Evolutionary conservation across 805 yeast genomes (phyloP).

Genomic region (Isabelozyma heimii): DNA sequence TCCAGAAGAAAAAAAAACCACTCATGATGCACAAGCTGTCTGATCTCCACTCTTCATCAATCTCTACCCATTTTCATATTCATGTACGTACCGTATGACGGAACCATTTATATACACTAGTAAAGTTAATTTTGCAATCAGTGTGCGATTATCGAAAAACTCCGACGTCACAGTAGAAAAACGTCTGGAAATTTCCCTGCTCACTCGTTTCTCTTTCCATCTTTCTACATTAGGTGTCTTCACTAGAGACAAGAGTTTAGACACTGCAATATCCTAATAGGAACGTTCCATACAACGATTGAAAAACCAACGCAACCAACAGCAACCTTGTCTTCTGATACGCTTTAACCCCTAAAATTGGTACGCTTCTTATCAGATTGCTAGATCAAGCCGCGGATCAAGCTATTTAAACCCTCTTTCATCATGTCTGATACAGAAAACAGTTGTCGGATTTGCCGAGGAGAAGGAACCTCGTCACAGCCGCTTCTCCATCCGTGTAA

Average conservation of each 20-base stretch:
- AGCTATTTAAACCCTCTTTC: background rate
- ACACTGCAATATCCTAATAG: too few species aligned
- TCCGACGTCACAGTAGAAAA: background rate
- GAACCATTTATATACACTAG: background rate
- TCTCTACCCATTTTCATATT: background rate
- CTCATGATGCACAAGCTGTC: background rate
- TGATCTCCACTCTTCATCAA: background rate
- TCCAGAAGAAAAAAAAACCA: background rate
- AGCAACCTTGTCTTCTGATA: too few species aligned
- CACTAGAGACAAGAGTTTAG: too few species aligned
- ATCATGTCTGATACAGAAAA: constrained; percentile 27
- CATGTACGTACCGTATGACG: background rate
- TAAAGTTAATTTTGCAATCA: background rate
- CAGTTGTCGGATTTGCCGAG: constrained; percentile 90
- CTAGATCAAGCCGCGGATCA: background rate
- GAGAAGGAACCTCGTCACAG: constrained; percentile 75
- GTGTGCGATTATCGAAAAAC: background rate
- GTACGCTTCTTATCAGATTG: too few species aligned
- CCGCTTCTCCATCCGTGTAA: constrained; percentile 90
- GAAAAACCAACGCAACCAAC: too few species aligned
- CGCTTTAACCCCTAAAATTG: too few species aligned
- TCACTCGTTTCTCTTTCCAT: background rate
- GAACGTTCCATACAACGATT: too few species aligned
- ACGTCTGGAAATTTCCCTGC: background rate
- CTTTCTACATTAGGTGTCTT: too few species aligned